A percentile compares a stretch with the other conserved stretches of the same genome.
These are phyloP conservation scores for Salvia splendens DNA, from an alignment of 257 asterid genomes.

Conservation along the genomic window DNA sequence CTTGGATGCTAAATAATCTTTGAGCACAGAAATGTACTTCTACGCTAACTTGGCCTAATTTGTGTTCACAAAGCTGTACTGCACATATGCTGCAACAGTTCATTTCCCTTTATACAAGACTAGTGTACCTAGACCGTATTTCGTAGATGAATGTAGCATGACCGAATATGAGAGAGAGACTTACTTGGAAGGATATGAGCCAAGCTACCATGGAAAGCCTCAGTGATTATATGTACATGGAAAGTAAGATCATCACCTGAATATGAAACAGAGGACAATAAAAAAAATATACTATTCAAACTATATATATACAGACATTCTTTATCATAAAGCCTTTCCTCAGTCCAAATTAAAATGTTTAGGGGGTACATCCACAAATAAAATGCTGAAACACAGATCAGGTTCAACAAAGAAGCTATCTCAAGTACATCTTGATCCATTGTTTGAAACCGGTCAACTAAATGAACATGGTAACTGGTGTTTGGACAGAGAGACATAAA, in stretches of 20 bases:
- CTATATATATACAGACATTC: too few species aligned
- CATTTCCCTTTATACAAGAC: conserved; percentile 2
- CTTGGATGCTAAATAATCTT: conserved; percentile 31
- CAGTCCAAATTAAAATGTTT: not conserved
- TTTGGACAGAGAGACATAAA: conserved; percentile 1
- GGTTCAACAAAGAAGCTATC: conserved; percentile 3
- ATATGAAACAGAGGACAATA: conserved; percentile 1
- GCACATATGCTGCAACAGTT: conserved; percentile 23
- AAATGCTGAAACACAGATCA: not conserved
- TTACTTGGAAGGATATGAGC: conserved; percentile 12
- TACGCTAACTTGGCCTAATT: conserved; percentile 7
- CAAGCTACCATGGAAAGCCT: not conserved
- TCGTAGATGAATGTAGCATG: conserved; percentile 17
- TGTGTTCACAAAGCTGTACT: not conserved
- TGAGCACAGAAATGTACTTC: conserved; percentile 13
- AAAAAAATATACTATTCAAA: not conserved
- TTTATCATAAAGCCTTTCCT: not conserved
- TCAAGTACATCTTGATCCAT: not conserved
- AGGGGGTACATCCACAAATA: not conserved
- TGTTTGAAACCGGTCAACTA: not conserved
- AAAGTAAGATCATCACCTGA: not conserved
- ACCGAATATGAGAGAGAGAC: not conserved
- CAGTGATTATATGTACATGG: not conserved
- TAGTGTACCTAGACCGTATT: conserved; percentile 22
- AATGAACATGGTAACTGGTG: not conserved